phyloP scores from a whole-genome alignment of 352 stramenopile species.

The Pythium brassicae region DNA sequence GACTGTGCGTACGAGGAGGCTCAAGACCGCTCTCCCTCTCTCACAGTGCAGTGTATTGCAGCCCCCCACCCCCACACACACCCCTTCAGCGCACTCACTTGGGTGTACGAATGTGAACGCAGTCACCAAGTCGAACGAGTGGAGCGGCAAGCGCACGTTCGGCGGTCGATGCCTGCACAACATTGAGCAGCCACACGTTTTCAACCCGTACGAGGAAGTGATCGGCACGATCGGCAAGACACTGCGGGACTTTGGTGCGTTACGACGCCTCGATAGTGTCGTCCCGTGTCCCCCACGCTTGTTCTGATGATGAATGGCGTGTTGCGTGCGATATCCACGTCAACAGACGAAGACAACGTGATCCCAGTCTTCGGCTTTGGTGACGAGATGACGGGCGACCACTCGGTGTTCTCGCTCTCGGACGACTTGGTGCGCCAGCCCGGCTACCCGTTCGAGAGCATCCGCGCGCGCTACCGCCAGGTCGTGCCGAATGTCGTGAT shows the following conservation, averaged over 20 bases:
- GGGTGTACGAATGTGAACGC: slow-evolving; percentile 18
- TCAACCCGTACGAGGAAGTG: slow-evolving; percentile 83
- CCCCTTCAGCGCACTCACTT: not conserved
- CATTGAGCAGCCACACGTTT: slow-evolving; percentile 33
- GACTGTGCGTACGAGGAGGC: slow-evolving; percentile 75
- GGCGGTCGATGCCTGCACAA: slow-evolving; percentile 60
- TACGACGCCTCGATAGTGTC: not conserved
- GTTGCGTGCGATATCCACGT: not conserved
- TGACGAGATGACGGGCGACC: slow-evolving; percentile 73
- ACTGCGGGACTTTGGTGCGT: slow-evolving; percentile 66
- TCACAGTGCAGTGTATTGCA: too few relatives aligned
- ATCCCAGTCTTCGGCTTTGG: slow-evolving; percentile 86
- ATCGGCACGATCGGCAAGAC: slow-evolving; percentile 79
- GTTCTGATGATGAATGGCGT: not conserved
- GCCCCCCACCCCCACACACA: too few relatives aligned
- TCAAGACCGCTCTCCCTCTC: too few relatives aligned
- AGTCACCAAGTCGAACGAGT: slow-evolving; percentile 90
- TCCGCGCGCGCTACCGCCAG: slow-evolving; percentile 66
- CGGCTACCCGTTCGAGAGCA: slow-evolving; percentile 62
- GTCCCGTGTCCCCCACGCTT: slow-evolving; percentile 2
- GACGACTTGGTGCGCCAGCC: slow-evolving; percentile 19
- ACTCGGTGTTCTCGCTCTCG: slow-evolving; percentile 73
- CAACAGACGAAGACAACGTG: slow-evolving; percentile 76
- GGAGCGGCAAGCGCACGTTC: slow-evolving; percentile 84
- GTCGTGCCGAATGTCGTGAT: slow-evolving; percentile 71